Evolutionary conservation across 2,329 filamentous ascomycete genomes (phyloP), one percentile per base, ranked within the genome.

Genomic region (Cladosporium sp.): DNA sequence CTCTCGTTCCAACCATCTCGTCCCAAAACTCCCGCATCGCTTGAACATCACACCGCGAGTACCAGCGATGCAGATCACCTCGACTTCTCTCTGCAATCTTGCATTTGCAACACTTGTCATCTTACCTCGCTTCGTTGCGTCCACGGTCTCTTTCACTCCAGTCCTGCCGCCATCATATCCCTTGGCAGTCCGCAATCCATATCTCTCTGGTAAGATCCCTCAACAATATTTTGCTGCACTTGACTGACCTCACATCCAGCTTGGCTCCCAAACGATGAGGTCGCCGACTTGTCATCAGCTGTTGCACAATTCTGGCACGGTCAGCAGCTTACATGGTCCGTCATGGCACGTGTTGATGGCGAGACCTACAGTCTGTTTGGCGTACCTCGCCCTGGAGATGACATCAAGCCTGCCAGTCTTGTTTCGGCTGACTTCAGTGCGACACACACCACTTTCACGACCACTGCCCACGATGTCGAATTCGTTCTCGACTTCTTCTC

Each of bases 401-500:
- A 62, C 14, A 70, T 71, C 17, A 64, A 66, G 38, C 65, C 73
- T 19, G 76, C 73, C 5, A 65, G 65, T 9, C 70, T 76, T 34
- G 66, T 62, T 2, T 69, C 63, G 22, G 73, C 72, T 0, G 69
- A 74, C 50, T 78, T 74, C 65, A 78, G 74, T 1, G 69, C 75
- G 5, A 78, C 76, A 0, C 76, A 77, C 63, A 72, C 74, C 4
- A 62, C 72, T 4, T 78, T 78, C 59, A 72, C 65, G 6, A 66
- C 78, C 12, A 67, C 65, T 37, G 75, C 75, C 15, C 74, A 74
- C 0, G 37, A 64, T 12, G 71, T 70, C 6, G 67, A 56, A 11
- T 66, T 78, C 37, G 71, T 66, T 0, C 61, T 79, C 34, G 76
- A 78, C 60, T 78, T 78, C 60, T 74, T 78, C 59, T 78, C 76